Conservation (phyloP, 2,329 filamentous ascomycete species). For the Nannizziopsis barbatae region DNA sequence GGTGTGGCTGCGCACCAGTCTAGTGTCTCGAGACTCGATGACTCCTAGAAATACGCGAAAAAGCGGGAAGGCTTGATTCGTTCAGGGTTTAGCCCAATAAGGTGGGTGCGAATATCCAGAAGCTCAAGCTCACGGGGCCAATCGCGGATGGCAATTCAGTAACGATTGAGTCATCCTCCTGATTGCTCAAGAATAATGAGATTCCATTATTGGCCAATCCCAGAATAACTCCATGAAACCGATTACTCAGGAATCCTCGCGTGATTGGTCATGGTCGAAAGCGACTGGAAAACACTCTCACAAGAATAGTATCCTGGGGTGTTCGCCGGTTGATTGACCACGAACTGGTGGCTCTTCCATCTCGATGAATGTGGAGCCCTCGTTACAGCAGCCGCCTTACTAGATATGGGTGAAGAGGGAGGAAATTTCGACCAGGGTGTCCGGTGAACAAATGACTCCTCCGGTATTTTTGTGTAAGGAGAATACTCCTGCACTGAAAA, state of each 20-base stretch:
- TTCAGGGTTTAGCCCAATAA: not conserved
- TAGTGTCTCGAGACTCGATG: no score
- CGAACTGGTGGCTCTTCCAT: not conserved
- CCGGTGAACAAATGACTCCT: not conserved
- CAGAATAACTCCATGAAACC: not conserved
- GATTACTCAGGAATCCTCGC: no score
- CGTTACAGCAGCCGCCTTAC: not conserved
- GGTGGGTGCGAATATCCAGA: no score
- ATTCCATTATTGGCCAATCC: not conserved
- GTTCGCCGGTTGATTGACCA: not conserved
- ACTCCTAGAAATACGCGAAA: no score
- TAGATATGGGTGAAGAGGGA: not conserved
- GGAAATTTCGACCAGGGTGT: not conserved
- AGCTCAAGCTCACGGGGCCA: not conserved
- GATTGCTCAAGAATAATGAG: not conserved
- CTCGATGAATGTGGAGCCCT: not conserved
- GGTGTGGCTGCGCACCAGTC: conserved; percentile 1
- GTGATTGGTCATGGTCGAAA: no score
- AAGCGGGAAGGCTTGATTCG: not conserved
- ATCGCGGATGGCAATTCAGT: not conserved
- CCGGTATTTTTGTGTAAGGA: no score
- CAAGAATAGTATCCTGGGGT: not conserved
- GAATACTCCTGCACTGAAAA: no score
- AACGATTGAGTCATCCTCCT: conserved; percentile 2
- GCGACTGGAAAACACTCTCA: no score